Evolutionary conservation across 2,329 filamentous ascomycete genomes (phyloP).

Genomic region (Botryotinia convoluta): DNA sequence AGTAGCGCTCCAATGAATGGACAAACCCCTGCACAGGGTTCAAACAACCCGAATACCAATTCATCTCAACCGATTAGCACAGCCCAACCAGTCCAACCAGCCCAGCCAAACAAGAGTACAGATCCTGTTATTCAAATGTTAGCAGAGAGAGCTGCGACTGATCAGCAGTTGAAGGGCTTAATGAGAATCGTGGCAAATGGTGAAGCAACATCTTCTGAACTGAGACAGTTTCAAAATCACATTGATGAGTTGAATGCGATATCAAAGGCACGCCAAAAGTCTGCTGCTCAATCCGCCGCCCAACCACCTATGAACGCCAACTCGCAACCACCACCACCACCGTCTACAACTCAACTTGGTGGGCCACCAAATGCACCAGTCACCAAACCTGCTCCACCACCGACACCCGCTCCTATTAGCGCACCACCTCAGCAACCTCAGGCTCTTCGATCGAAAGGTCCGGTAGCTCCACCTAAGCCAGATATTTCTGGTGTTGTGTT

Average conservation of each 20-base stretch:
- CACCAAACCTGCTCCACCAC: constrained; percentile 21
- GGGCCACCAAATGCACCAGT: constrained; percentile 24
- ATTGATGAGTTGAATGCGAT: constrained; percentile 73
- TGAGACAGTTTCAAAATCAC: constrained; percentile 74
- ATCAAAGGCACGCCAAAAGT: constrained; percentile 57
- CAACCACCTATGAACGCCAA: constrained; percentile 28
- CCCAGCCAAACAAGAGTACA: constrained; percentile 41
- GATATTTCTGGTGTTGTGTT: constrained; percentile 67
- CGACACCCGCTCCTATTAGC: constrained; percentile 29
- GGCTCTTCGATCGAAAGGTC: constrained; percentile 59
- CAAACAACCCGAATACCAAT: constrained; percentile 10
- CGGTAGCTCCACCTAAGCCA: constrained; percentile 52
- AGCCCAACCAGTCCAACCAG: constrained; percentile 22
- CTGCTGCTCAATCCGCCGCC: constrained; percentile 51
- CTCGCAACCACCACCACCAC: constrained; percentile 25
- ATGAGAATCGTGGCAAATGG: constrained; percentile 83
- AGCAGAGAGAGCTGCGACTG: constrained; percentile 70
- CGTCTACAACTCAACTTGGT: constrained; percentile 20
- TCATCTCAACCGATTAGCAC: constrained; percentile 11
- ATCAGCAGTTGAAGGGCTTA: constrained; percentile 66
- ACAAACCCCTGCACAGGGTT: not conserved
- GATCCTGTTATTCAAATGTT: constrained; percentile 81
- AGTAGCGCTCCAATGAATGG: not conserved
- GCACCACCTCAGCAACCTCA: constrained; percentile 44
- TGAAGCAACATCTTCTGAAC: constrained; percentile 66